Base-by-base conservation (phyloP, 352 stramenopile genomes). In the Pythium volutum region DNA sequence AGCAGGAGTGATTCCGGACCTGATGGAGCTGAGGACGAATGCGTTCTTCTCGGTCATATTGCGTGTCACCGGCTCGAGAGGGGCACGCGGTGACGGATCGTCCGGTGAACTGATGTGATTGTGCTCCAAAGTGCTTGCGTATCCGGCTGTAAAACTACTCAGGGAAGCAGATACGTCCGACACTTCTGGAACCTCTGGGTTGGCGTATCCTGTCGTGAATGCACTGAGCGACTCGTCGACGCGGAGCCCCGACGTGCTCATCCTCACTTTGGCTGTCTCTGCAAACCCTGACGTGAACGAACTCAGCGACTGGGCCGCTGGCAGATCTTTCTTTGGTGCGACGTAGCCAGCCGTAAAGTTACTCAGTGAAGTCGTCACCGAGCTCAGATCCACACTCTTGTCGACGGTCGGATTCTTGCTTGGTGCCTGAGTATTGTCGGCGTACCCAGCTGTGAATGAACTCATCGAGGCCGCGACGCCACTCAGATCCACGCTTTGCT, bases 81-180 rank as follows among this genome's bases (percentile, higher is more conserved):
- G 41, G 6, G 27, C 16, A 6, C 15, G 15, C 20, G 55, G 5
- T 16, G 33, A n/a, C 16, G 26, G 27, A 41, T 22, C n/a, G 15
- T 34, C 36, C 33, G 51, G 25, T 27, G n/a, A 4, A 8, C 18
- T 52, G 26, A 15, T 16, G 3, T 20, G 15, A 36, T 9, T 8
- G 0, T 4, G 46, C 25, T 52, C 46, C 12, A 23, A n/a, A 22
- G 26, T 11, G 15, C 43, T 27, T n/a, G 59, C 33, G 39, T 70
- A 72, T 16, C 59, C 68, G 20, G 48, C 14, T 2, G 68, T 75
- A n/a, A 75, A 75, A 22, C 53, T 62, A 27, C 74, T 82, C 25
- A 82, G 42, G n/a, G 55, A 62, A 1, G 45, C 55, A 4, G 42
- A 5, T 20, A 62, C 42, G 15, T 62, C 55, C 3, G 55, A 3